Conservation (phyloP, 2,329 filamentous ascomycete species). For the Calonectria henricotiae region DNA sequence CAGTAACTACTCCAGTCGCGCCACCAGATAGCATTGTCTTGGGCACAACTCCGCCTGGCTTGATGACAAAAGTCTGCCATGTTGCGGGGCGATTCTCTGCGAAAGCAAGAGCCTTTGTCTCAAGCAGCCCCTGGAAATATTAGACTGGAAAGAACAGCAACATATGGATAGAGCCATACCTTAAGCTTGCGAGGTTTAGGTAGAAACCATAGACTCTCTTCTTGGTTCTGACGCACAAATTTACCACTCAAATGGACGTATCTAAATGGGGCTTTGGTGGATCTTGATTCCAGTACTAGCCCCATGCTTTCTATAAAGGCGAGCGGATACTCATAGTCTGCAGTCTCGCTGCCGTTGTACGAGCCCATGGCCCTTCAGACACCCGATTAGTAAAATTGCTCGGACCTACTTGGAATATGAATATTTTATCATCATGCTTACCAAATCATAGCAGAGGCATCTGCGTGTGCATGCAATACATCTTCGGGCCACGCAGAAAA, state of each 20-base stretch:
- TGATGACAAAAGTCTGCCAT: conserved; percentile 45
- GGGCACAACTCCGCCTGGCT: conserved; percentile 41
- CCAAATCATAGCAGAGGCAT: conserved; percentile 50
- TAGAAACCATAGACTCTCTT: conserved; percentile 51
- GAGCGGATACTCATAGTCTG: conserved; percentile 47
- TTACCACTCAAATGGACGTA: conserved; percentile 57
- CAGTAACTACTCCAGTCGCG: not conserved
- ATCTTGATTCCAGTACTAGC: conserved; percentile 25
- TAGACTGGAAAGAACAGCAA: not conserved
- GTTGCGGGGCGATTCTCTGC: conserved; percentile 30
- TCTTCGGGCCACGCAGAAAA: conserved; percentile 44
- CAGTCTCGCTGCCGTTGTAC: conserved; percentile 41
- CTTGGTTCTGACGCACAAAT: conserved; percentile 56
- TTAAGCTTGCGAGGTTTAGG: conserved; percentile 46
- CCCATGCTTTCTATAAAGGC: conserved; percentile 41
- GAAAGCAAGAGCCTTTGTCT: conserved; percentile 35
- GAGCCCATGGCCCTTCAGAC: conserved; percentile 45
- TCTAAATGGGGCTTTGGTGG: conserved; percentile 44
- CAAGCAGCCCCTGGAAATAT: conserved; percentile 41
- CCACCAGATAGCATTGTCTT: conserved; percentile 8
- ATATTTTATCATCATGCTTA: conserved; percentile 15
- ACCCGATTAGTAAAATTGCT: not conserved
- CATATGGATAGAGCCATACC: not conserved
- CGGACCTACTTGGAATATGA: not conserved
- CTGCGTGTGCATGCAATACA: conserved; percentile 35